phyloP scores from a whole-genome alignment of 164 flowering plant species.

The Nymphaea colorata region DNA sequence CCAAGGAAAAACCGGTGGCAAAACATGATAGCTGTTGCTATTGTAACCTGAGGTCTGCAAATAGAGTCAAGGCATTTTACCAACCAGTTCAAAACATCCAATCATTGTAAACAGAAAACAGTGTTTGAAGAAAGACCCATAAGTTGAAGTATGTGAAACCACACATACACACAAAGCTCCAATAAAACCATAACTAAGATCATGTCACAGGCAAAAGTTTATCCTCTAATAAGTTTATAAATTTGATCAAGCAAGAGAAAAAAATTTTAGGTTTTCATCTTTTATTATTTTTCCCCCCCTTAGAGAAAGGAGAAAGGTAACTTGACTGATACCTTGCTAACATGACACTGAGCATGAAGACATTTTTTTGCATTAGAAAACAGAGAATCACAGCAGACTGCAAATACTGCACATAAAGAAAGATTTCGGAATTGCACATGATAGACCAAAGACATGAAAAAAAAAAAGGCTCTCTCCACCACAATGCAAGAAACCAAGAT shows the following conservation, averaged over 20 bases:
- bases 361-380: no score
- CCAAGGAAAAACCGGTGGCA: slow-evolving; percentile 59
- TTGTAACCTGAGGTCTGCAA: slow-evolving; percentile 50
- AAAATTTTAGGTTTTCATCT: no score
- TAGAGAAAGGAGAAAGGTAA: no score
- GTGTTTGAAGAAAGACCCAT: not conserved
- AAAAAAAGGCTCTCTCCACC: not conserved
- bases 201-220: no score
- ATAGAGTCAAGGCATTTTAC: not conserved
- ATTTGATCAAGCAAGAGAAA: no score
- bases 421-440: not conserved
- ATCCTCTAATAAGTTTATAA: no score
- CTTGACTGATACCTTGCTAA: no score
- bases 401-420: not conserved
- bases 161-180: not conserved
- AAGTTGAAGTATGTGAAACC: not conserved
- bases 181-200: not conserved
- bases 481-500: not conserved
- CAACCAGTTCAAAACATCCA: not conserved
- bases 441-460: not conserved
- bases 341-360: no score
- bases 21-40: slow-evolving; percentile 47
- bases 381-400: no score
- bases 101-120: not conserved
- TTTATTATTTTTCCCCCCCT: no score